Evolutionary conservation across 2,329 filamentous ascomycete genomes (phyloP), one percentile per base, ranked within the genome.

Genomic region (Escovopsis sp.): DNA sequence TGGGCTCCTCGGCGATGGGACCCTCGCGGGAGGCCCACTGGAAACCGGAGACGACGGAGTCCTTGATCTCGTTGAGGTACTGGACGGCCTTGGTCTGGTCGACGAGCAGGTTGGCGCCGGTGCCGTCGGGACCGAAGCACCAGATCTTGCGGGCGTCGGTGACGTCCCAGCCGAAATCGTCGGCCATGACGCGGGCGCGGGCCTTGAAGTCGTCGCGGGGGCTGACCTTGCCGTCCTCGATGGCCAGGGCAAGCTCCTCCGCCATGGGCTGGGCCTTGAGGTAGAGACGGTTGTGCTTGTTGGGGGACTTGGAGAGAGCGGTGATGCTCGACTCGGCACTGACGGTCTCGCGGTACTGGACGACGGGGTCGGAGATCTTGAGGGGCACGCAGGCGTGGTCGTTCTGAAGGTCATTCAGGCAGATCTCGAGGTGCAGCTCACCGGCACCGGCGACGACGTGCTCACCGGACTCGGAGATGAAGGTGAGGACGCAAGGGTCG

Each of bases 241-340:
- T 98, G 56, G 81, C 83, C 57, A 76, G 75, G 52, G 83, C 72
- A 42, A 98, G 79, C 52, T 96, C 90, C 75, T 98, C 90, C 31
- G 76, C 76, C 38, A 98, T 72, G 52, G 90, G 90, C 67, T 86
- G 69, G 47, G 90, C 90, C 63, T 74, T 76, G 68, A 98, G 79
- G 74, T 96, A 98, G 43, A 98, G 75, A 86, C 90, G 88, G 77
- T 98, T 98, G 82, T 98, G 90, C 85, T 98, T 98, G 83, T 98
- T 98, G 70, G 90, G 90, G 33, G 90, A 98, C 76, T 98, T 98
- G 66, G 90, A 96, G 56, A 98, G 74, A 50, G 90, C 90, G 57
- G 84, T 92, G 56, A 96, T 96, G 75, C 78, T 84, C 37, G 90
- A 96, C 59, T 76, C 77, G 55, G 47, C 72, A 51, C 65, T 64